These are phyloP conservation scores for Monascus purpureus DNA, from an alignment of 495 filamentous ascomycete genomes.

Conservation along the genomic window DNA sequence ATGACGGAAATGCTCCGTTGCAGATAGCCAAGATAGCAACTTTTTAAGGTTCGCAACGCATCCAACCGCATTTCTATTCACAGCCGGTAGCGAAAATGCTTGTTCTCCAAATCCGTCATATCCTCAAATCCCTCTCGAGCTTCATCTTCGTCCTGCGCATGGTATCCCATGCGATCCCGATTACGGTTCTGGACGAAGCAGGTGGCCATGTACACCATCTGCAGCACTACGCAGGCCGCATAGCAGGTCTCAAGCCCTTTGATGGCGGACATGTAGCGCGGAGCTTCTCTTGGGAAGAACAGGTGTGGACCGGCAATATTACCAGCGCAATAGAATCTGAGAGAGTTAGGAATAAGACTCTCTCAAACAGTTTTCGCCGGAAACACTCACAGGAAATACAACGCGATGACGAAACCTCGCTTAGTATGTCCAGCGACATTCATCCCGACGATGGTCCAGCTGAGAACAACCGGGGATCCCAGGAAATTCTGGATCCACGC, in stretches of 20 bases:
- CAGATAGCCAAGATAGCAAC: no score
- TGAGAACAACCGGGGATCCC: slow-evolving; percentile 35
- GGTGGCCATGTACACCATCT: slow-evolving; percentile 14
- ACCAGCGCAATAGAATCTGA: slow-evolving; percentile 21
- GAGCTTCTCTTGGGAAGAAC: slow-evolving; percentile 23
- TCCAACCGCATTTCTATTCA: no score
- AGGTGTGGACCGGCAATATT: slow-evolving; percentile 34
- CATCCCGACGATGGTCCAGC: slow-evolving; percentile 40
- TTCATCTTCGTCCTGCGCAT: slow-evolving; percentile 6
- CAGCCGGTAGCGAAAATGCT: slow-evolving; percentile 27
- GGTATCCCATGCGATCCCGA: slow-evolving; percentile 5
- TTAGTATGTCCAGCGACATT: slow-evolving; percentile 58
- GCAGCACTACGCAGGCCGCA: slow-evolving; percentile 18
- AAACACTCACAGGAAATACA: slow-evolving; percentile 6
- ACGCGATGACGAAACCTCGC: slow-evolving; percentile 33
- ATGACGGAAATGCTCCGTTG: no score
- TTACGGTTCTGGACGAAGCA: slow-evolving; percentile 12
- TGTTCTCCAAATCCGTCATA: slow-evolving; percentile 33
- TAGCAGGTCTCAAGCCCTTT: slow-evolving; percentile 20
- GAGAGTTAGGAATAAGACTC: slow-evolving; percentile 8
- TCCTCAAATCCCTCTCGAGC: slow-evolving; percentile 26
- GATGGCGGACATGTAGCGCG: slow-evolving; percentile 22
- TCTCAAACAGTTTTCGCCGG: background rate
- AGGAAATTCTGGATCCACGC: slow-evolving; percentile 35
- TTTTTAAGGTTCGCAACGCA: no score